Conservation (phyloP, 2,329 filamentous ascomycete species). For the Phialocephala sp. region DNA sequence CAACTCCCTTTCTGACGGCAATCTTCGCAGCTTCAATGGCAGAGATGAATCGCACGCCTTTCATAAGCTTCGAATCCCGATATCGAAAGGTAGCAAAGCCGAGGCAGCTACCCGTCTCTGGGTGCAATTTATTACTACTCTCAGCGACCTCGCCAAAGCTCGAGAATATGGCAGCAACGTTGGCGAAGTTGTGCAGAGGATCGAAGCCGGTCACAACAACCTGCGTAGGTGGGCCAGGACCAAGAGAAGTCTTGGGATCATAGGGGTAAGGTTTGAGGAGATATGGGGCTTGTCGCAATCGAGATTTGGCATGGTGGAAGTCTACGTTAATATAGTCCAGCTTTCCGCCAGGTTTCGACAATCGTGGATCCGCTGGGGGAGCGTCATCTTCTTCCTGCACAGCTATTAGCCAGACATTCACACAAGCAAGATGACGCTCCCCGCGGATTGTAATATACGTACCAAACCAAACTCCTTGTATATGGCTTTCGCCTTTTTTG, state of each 20-base stretch:
- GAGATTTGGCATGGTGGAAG: conserved; percentile 72
- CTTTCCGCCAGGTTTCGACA: conserved; percentile 68
- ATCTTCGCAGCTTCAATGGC: conserved; percentile 82
- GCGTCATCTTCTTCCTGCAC: conserved; percentile 82
- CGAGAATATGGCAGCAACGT: conserved; percentile 77
- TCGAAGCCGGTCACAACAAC: conserved; percentile 97
- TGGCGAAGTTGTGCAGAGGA: conserved; percentile 80
- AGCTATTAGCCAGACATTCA: conserved; percentile 63
- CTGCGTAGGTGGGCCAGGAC: conserved; percentile 86
- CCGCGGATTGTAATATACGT: conserved; percentile 56
- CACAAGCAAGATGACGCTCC: conserved; percentile 65
- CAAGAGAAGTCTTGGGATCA: conserved; percentile 82
- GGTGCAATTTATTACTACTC: conserved; percentile 93
- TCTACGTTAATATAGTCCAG: conserved; percentile 72
- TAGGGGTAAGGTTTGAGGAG: conserved; percentile 81
- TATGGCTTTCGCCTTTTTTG: conserved; percentile 63
- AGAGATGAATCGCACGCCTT: conserved; percentile 55
- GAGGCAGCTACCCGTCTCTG: conserved; percentile 90
- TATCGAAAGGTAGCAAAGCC: conserved; percentile 94
- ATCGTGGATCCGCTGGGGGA: conserved; percentile 81
- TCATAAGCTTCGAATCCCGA: conserved; percentile 65
- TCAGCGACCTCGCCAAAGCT: conserved; percentile 87
- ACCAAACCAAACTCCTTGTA: conserved; percentile 70
- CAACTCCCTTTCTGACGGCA: conserved; percentile 78
- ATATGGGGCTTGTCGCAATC: conserved; percentile 75